Base-by-base conservation (phyloP, 768 basidiomycete species). In the Erythrobasidium yunnanense region DNA sequence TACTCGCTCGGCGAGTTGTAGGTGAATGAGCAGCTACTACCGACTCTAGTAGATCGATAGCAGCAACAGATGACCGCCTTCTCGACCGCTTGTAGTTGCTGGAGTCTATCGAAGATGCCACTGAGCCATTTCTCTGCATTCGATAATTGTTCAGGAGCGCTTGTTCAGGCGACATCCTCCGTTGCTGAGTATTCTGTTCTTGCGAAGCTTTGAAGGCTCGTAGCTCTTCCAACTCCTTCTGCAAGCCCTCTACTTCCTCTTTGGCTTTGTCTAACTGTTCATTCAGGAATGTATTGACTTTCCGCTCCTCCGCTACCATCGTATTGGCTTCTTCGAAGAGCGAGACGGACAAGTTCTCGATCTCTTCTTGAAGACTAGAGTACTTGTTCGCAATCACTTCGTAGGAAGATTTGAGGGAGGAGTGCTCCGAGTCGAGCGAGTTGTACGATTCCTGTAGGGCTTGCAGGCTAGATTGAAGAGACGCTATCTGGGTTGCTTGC, bases 221-320 rank as follows among this genome's bases (percentile, higher is more conserved):
- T 23, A 63, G 22, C 20, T 34, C 60, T 32, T 49, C 60, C 3
- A 63, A 18, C 38, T 63, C 32, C 49, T 32, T 32, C 30, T 49
- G 47, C 6, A 63, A 33, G 30, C 52, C 47, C 20, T 63, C 57
- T 15, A 58, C 67, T 18, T 71, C 68, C 60, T 70, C 66, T 49
- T 73, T 72, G 22, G 72, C 45, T 20, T 57, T 57, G 1, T 67
- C 62, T 33, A 67, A 65, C 68, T 71, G 69, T 35, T 70, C 68
- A 65, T 73, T 72, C 35, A 71, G 68, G 3, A 68, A 55, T 0
- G 85, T 85, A 42, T 80, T 78, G 17, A 75, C 78, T 68, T 84
- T 81, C 15, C 91, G 82, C 20, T 92, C 93, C 74, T 90, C 87
- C 0, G 88, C 89, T n/a, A 97, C 93, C 95, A 99, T 99, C 2